These are phyloP conservation scores for Candida nemodendra DNA, from an alignment of 805 yeast species.

Conservation along the genomic window DNA sequence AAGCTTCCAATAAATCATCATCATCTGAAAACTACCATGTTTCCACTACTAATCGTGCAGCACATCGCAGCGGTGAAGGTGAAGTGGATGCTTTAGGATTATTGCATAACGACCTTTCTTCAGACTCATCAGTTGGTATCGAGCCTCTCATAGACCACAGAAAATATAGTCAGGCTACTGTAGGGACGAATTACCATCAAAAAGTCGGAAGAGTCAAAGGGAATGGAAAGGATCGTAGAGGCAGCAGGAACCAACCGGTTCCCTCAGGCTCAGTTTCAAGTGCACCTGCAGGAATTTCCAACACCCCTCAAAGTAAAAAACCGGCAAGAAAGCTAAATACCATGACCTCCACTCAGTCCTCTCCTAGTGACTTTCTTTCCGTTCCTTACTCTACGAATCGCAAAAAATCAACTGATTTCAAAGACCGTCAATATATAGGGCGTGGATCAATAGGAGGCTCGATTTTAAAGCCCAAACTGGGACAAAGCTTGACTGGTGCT, in stretches of 20 bases:
- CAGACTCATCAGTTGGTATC: constrained; percentile 16
- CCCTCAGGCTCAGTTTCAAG: constrained; percentile 1
- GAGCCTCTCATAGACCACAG: constrained; percentile 30
- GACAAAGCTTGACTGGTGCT: not conserved
- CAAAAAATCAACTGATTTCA: not conserved
- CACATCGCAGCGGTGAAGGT: constrained; percentile 10
- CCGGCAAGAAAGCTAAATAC: not conserved
- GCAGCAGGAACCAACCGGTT: not conserved
- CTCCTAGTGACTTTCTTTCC: not conserved
- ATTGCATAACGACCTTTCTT: constrained; percentile 25
- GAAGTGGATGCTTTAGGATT: constrained; percentile 31
- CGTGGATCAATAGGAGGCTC: not conserved
- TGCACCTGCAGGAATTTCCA: constrained; percentile 6
- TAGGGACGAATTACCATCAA: not conserved
- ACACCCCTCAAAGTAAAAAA: not conserved
- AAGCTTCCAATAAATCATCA: constrained; percentile 2
- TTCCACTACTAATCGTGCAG: not conserved
- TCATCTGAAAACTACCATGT: not conserved
- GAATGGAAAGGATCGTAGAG: not conserved
- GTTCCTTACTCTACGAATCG: not conserved
- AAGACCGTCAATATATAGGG: not conserved
- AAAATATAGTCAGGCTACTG: constrained; percentile 6
- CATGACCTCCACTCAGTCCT: not conserved
- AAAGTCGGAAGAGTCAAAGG: not conserved
- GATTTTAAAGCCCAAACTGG: not conserved